These are phyloP conservation scores for Dactylis glomerata DNA, from an alignment of 176 grass and related monocot species.

Conservation along the genomic window DNA sequence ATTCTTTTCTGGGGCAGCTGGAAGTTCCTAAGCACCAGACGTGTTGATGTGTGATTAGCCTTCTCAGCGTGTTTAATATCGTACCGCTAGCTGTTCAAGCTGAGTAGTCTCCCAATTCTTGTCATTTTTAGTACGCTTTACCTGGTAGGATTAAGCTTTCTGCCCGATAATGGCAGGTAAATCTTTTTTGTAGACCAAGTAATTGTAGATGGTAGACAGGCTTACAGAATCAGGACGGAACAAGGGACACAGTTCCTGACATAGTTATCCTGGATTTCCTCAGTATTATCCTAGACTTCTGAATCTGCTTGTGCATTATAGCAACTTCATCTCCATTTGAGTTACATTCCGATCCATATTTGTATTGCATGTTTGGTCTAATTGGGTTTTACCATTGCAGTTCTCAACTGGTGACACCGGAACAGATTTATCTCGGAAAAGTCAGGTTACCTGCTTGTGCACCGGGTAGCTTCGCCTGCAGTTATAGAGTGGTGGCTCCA, in stretches of 20 bases:
- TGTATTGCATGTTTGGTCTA: conserved; percentile 11
- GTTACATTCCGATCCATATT: background rate
- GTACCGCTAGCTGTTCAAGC: background rate
- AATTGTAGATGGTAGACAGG: background rate
- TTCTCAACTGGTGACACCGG: background rate
- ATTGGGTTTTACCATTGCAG: background rate
- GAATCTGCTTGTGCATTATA: background rate
- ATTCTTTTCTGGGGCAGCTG: background rate
- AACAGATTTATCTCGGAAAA: background rate
- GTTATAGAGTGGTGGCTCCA: background rate
- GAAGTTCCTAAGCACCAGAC: background rate
- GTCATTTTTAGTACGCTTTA: background rate
- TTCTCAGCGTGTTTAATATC: background rate
- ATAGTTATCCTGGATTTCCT: background rate
- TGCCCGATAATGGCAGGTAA: background rate
- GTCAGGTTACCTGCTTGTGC: background rate
- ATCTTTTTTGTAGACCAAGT: background rate
- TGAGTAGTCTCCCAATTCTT: background rate
- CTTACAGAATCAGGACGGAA: background rate
- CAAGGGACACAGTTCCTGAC: background rate
- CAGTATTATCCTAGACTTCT: background rate
- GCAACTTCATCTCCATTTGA: background rate
- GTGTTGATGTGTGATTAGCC: background rate
- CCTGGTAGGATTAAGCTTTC: background rate
- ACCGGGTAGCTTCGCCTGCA: background rate